phyloP scores from a whole-genome alignment of 345 rosid genomes.

The Angophora floribunda region DNA sequence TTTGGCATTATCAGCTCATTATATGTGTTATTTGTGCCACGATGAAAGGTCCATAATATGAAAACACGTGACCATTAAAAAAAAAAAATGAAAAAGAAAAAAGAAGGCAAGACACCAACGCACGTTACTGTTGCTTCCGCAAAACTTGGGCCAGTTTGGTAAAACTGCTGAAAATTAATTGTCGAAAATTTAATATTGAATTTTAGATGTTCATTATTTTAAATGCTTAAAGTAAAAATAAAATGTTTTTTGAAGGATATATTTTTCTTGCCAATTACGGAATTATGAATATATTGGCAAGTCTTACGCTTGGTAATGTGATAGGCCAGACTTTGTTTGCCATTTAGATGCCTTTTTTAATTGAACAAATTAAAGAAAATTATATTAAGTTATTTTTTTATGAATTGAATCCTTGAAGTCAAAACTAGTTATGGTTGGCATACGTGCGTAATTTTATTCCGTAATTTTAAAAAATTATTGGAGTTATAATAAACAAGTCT shows the following conservation, averaged over 20 bases:
- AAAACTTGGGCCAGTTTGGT: not conserved
- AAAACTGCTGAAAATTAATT: not conserved
- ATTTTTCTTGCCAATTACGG: not conserved
- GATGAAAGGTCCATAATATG: not conserved
- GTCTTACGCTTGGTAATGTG: not conserved
- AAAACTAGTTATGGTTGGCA: not conserved
- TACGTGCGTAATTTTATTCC: too few relatives aligned
- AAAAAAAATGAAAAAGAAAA: too few relatives aligned
- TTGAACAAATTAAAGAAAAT: not conserved
- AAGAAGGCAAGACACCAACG: not conserved
- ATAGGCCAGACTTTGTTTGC: not conserved
- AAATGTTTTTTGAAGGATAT: not conserved
- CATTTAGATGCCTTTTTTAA: not conserved
- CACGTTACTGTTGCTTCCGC: not conserved
- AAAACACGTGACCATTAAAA: not conserved
- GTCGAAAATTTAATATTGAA: not conserved
- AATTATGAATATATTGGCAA: not conserved
- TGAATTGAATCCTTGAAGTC: not conserved
- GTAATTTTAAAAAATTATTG: not conserved
- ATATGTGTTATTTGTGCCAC: not conserved
- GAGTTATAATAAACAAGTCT: not conserved
- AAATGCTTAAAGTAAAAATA: not conserved
- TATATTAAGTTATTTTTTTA: not conserved
- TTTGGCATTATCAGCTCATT: not conserved
- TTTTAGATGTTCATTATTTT: not conserved